A percentile compares a stretch with the other conserved stretches of the same genome.
Conservation (phyloP, 441 rosid genomes). For the Populus hybrid region DNA sequence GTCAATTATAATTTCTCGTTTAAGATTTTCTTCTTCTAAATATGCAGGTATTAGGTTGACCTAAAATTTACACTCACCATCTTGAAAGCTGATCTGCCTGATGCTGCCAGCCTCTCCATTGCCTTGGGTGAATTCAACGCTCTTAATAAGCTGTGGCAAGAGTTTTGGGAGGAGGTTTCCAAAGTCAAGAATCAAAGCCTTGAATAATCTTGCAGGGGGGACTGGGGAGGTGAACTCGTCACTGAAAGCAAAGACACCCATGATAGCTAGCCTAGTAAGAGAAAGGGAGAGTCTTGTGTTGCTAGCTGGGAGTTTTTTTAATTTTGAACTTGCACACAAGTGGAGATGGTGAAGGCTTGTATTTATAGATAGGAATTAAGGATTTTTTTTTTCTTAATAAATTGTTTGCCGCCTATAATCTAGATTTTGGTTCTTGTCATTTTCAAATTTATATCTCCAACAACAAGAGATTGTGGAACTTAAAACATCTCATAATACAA, state of each 20-base stretch:
- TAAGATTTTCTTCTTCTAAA: too few species aligned
- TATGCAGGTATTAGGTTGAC: too few species aligned
- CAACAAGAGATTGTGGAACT: background rate
- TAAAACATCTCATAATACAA: too few species aligned
- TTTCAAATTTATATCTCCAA: conserved; percentile 4
- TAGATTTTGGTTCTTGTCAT: background rate
- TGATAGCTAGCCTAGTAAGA: background rate
- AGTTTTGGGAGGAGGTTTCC: conserved; percentile 17
- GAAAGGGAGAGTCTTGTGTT: background rate
- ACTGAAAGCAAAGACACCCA: conserved; percentile 32
- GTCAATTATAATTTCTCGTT: too few species aligned
- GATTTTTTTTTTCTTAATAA: background rate
- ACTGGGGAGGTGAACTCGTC: conserved; percentile 23
- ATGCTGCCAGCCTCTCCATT: conserved; percentile 24
- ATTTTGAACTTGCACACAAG: background rate
- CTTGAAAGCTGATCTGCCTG: conserved; percentile 19
- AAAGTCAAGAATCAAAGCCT: conserved; percentile 31
- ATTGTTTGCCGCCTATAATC: background rate
- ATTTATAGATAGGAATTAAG: conserved; percentile 12
- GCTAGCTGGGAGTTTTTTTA: background rate
- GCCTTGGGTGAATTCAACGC: conserved; percentile 15
- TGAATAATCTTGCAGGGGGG: conserved; percentile 28
- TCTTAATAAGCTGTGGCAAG: conserved; percentile 14
- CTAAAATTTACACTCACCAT: conserved; percentile 8
- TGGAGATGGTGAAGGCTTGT: background rate